Evolutionary conservation across 2,329 filamentous ascomycete species (phyloP).

Genomic region (Didymellaceae sp.): DNA sequence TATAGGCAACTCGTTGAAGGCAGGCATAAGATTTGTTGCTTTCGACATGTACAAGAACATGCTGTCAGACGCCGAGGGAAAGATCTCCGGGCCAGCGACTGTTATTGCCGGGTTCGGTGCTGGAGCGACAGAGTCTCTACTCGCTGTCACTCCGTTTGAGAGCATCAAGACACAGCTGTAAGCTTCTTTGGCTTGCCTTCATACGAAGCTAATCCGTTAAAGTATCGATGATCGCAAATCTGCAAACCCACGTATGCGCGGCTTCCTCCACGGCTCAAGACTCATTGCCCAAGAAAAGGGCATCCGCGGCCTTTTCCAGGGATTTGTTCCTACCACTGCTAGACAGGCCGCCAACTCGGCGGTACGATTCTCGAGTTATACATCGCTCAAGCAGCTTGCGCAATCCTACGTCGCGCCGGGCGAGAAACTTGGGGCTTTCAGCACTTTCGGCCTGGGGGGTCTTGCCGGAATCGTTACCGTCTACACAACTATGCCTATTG

Average conservation of each 20-base stretch:
- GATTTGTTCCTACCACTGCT: conserved; percentile 92
- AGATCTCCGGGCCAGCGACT: conserved; percentile 86
- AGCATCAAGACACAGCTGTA: conserved; percentile 94
- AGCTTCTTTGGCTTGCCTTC: background rate
- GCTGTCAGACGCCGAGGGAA: conserved; percentile 82
- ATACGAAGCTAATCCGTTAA: background rate
- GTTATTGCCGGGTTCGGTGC: conserved; percentile 94
- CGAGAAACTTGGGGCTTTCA: conserved; percentile 86
- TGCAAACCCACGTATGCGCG: conserved; percentile 82
- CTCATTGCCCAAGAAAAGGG: conserved; percentile 90
- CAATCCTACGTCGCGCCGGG: conserved; percentile 91
- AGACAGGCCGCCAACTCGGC: conserved; percentile 95
- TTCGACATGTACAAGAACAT: conserved; percentile 93
- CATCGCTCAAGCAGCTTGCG: conserved; percentile 85
- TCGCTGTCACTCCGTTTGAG: conserved; percentile 96
- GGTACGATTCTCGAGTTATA: conserved; percentile 89
- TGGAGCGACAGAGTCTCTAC: conserved; percentile 88
- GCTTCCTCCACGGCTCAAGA: conserved; percentile 87
- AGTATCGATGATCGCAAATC: conserved; percentile 95
- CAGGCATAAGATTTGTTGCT: conserved; percentile 94
- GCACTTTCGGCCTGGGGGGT: conserved; percentile 90
- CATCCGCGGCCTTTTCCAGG: conserved; percentile 92
- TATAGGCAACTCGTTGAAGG: conserved; percentile 95
- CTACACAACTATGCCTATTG: conserved; percentile 72
- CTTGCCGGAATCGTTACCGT: conserved; percentile 91